These are phyloP conservation scores for Claviceps sorghi DNA, from an alignment of 2,329 filamentous ascomycete genomes.

Conservation along the genomic window DNA sequence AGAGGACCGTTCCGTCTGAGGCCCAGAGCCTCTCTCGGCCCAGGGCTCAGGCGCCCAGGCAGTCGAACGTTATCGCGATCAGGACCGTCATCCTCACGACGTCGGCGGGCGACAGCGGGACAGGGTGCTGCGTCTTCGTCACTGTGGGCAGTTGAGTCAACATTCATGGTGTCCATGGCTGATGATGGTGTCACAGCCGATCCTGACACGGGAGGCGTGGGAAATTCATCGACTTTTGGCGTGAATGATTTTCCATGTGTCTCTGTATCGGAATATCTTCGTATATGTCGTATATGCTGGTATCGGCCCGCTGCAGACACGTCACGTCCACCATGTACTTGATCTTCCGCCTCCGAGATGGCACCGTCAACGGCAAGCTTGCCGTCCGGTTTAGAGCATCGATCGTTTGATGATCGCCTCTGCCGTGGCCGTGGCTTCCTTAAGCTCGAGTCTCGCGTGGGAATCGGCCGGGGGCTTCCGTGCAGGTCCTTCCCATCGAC, in stretches of 20 bases:
- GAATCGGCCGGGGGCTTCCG: conserved; percentile 40
- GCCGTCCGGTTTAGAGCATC: conserved; percentile 34
- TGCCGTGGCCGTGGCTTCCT: conserved; percentile 38
- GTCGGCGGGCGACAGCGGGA: conserved; percentile 50
- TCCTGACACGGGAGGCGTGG: conserved; percentile 8
- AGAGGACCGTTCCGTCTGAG: conserved; percentile 42
- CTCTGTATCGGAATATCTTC: conserved; percentile 3
- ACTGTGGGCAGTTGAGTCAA: conserved; percentile 20
- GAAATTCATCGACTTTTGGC: conserved; percentile 11
- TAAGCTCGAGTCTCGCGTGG: conserved; percentile 53
- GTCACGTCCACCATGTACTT: not conserved
- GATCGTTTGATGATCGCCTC: conserved; percentile 38
- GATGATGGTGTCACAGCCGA: conserved; percentile 8
- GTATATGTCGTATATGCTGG: conserved; percentile 2
- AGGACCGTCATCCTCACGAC: conserved; percentile 33
- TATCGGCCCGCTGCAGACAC: not conserved
- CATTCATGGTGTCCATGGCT: conserved; percentile 12
- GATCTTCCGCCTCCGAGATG: conserved; percentile 30
- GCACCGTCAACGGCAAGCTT: conserved; percentile 22
- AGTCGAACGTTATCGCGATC: conserved; percentile 30
- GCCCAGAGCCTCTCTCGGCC: conserved; percentile 28
- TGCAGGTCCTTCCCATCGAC: conserved; percentile 9
- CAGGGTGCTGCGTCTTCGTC: conserved; percentile 59
- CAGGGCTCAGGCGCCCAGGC: conserved; percentile 35
- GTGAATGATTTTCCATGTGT: conserved; percentile 9